A percentile compares a stretch with the other conserved stretches of the same genome.
phyloP scores from a whole-genome alignment of 768 basidiomycete genomes.

The Pleurotus pulmonarius region DNA sequence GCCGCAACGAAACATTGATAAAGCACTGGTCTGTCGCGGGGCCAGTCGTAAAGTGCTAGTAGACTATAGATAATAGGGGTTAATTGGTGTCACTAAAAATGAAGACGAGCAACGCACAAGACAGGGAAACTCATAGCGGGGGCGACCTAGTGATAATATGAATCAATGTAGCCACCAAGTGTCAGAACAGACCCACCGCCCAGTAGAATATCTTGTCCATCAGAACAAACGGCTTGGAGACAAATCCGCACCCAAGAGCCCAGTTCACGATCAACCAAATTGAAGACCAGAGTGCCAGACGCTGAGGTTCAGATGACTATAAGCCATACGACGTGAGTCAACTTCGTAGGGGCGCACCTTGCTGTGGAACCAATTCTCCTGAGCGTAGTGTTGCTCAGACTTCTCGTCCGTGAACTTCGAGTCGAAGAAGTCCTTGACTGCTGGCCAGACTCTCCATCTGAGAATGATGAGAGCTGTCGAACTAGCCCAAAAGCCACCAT shows the following conservation, averaged over 20 bases:
- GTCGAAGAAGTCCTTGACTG: conserved; percentile 52
- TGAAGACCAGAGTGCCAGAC: conserved; percentile 59
- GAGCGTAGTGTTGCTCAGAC: conserved; percentile 41
- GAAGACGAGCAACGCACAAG: conserved; percentile 27
- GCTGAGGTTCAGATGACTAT: conserved; percentile 18
- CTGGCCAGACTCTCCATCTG: conserved; percentile 59
- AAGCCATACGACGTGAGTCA: background rate
- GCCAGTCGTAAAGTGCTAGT: conserved; percentile 72
- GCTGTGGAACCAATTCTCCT: conserved; percentile 71
- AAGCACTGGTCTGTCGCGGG: conserved; percentile 49
- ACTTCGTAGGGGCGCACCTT: conserved; percentile 26
- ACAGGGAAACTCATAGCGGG: conserved; percentile 61
- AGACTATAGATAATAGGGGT: conserved; percentile 16
- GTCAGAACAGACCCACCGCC: conserved; percentile 32
- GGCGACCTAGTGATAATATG: conserved; percentile 26
- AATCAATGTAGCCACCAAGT: background rate
- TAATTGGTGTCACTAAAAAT: background rate
- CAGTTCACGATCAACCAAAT: conserved; percentile 68
- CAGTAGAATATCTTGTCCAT: conserved; percentile 64
- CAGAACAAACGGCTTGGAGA: conserved; percentile 36
- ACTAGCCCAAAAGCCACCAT: conserved; percentile 32
- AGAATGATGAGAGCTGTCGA: conserved; percentile 35
- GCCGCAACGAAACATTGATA: conserved; percentile 62
- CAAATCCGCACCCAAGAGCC: conserved; percentile 55
- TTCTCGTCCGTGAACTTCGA: conserved; percentile 57